A percentile compares a stretch with the other conserved stretches of the same genome.
These are phyloP conservation scores for Paramarasmius palmivorus DNA, from an alignment of 1,284 basidiomycete genomes.

Conservation along the genomic window DNA sequence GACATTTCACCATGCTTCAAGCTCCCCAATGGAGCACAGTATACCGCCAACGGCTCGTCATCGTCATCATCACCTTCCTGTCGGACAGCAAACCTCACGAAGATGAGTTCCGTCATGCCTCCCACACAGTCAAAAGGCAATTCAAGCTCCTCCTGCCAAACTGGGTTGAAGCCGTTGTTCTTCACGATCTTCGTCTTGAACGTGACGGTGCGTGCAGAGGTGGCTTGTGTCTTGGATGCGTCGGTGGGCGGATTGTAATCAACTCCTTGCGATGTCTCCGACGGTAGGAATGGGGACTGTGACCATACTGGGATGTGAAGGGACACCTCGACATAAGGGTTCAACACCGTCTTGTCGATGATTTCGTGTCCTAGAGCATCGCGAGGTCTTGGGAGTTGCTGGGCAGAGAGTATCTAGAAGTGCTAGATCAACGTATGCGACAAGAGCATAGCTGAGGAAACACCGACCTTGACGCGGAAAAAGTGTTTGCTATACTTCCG, in stretches of 20 bases:
- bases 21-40: slow-evolving; percentile 69
- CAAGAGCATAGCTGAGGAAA: slow-evolving; percentile 15
- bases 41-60: slow-evolving; percentile 69
- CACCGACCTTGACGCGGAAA: slow-evolving; percentile 62
- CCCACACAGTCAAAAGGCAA: slow-evolving; percentile 77
- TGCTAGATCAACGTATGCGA: slow-evolving; percentile 4
- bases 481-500: slow-evolving; percentile 56
- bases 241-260: slow-evolving; percentile 21
- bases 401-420: slow-evolving; percentile 83
- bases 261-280: slow-evolving; percentile 14
- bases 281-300: slow-evolving; percentile 32
- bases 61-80: slow-evolving; percentile 64
- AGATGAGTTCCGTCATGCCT: slow-evolving; percentile 80
- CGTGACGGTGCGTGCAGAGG: slow-evolving; percentile 48
- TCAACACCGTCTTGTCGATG: slow-evolving; percentile 58
- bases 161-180: slow-evolving; percentile 89
- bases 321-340: slow-evolving; percentile 81
- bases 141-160: slow-evolving; percentile 76
- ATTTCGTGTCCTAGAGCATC: slow-evolving; percentile 66
- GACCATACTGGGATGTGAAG: slow-evolving; percentile 77
- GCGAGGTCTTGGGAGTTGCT: slow-evolving; percentile 83
- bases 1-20: slow-evolving; percentile 64
- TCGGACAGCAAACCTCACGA: slow-evolving; percentile 74
- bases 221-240: slow-evolving; percentile 25
- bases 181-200: slow-evolving; percentile 64